Base-by-base conservation (phyloP, 805 yeast genomes). In the Kluyveromyces siamensis region DNA sequence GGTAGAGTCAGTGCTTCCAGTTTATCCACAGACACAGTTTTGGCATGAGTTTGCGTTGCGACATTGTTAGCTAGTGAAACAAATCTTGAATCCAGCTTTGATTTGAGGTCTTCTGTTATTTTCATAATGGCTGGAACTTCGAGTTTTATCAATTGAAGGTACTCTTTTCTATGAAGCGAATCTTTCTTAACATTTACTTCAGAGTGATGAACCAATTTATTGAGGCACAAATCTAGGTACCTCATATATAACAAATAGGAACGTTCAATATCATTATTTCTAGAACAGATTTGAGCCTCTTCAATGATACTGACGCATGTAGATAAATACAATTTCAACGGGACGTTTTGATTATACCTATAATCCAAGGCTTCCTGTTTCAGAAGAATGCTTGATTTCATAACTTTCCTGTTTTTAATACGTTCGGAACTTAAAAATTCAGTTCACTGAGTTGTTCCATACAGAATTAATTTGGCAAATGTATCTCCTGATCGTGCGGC, bases 211-310 rank as follows among this genome's bases (percentile, higher is more conserved):
- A 66, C 52, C 39, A 65, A 48, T 48, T 58, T 65, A 45, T 61
- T 58, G 37, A 60, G 58, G 48, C 62, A 57, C n/a, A 65, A 50
- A 42, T 83, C 86, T 19, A 82, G 73, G 54, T 78, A 81, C 48
- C 89, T 64, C 41, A 76, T 65, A 56, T 80, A 81, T 48, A 80
- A 64, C 30, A 79, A 62, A 56, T 75, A 83, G 0, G 87, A 78
- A 50, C 75, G 76, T 40, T 71, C 73, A 40, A 66, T 58, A 27
- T 74, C 68, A 14, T 70, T 67, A 40, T 72, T 76, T 18, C 63
- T 60, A 17, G 52, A 49, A 33, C 48, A 60, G 56, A 39, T 52
- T 56, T 79, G 66, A 60, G 82, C 60, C 67, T 71, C 52, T 66
- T 65, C 55, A 74, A 67, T 16, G 72, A 73, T 41, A 65, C 70